Evolutionary conservation across 2,329 filamentous ascomycete genomes (phyloP).

Genomic region (Aspergillus brunneoviolaceus): DNA sequence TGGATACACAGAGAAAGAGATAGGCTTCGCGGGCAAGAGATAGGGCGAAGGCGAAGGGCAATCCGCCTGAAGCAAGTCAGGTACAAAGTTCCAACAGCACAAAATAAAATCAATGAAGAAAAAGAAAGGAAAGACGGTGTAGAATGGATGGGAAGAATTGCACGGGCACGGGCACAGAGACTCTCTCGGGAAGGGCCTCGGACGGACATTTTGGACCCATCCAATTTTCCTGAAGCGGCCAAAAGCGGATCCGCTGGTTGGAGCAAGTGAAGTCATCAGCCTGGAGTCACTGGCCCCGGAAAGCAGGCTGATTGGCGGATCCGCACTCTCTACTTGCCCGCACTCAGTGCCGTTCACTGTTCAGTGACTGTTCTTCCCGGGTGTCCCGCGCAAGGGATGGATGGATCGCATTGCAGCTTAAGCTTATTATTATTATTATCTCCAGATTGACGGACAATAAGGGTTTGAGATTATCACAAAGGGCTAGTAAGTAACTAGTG

Average conservation of each 20-base stretch:
- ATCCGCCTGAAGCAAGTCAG: neutral
- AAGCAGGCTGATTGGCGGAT: slow-evolving; percentile 15
- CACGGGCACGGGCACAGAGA: neutral
- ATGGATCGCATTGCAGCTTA: neutral
- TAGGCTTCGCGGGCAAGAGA: neutral
- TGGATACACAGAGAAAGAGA: neutral
- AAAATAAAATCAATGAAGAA: neutral
- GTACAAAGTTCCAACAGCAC: neutral
- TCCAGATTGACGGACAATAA: too few species aligned
- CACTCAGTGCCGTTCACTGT: too few species aligned
- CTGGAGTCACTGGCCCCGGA: neutral
- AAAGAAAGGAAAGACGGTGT: slow-evolving; percentile 2
- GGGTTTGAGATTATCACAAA: too few species aligned
- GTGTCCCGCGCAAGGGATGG: neutral
- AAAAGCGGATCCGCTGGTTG: neutral
- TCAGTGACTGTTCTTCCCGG: neutral
- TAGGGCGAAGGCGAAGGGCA: neutral
- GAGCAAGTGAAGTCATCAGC: slow-evolving; percentile 22
- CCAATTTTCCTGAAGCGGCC: slow-evolving; percentile 12
- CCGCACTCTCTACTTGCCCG: too few species aligned
- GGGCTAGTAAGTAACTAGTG: too few species aligned
- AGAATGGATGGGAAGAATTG: neutral
- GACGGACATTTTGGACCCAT: neutral
- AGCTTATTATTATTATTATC: neutral
- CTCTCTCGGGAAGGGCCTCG: neutral